Conservation (phyloP, 1,284 basidiomycete species). For the Puccinia coronata region DNA sequence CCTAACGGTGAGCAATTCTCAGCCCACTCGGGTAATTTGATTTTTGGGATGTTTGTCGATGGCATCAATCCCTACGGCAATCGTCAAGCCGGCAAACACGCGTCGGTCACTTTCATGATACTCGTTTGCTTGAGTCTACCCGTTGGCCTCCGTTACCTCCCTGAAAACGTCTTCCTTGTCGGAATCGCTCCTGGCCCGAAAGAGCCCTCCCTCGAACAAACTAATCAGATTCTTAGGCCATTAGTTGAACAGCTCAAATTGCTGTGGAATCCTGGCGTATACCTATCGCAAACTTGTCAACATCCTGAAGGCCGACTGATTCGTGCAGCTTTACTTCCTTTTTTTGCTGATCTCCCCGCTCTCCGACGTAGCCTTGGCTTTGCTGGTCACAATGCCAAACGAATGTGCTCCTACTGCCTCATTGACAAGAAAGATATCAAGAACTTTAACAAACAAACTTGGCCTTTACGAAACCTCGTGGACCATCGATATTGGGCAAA, state of each 20-base stretch:
- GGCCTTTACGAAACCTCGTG: neutral
- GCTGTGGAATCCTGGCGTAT: constrained; percentile 56
- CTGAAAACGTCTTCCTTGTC: constrained; percentile 60
- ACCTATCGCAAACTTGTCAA: neutral
- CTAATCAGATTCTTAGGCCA: constrained; percentile 57
- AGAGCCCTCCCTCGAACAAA: constrained; percentile 49
- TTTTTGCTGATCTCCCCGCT: constrained; percentile 46
- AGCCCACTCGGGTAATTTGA: neutral
- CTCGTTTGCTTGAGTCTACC: constrained; percentile 52
- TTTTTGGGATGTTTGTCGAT: constrained; percentile 38
- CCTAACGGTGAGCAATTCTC: constrained; percentile 16
- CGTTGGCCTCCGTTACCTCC: constrained; percentile 55
- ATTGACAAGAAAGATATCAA: constrained; percentile 31
- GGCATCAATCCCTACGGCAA: constrained; percentile 35
- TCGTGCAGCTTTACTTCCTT: neutral
- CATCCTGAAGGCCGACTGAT: neutral
- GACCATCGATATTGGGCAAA: constrained; percentile 32
- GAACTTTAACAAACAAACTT: constrained; percentile 1
- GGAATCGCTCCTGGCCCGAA: constrained; percentile 58
- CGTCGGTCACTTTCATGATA: constrained; percentile 27
- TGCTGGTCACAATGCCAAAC: constrained; percentile 8
- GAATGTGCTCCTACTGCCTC: constrained; percentile 49
- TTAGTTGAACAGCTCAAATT: constrained; percentile 57
- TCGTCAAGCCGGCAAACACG: constrained; percentile 18
- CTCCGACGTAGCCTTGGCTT: constrained; percentile 42